Base-by-base conservation (phyloP, 2,329 filamentous ascomycete species). In the Fusarium mundagurra region DNA sequence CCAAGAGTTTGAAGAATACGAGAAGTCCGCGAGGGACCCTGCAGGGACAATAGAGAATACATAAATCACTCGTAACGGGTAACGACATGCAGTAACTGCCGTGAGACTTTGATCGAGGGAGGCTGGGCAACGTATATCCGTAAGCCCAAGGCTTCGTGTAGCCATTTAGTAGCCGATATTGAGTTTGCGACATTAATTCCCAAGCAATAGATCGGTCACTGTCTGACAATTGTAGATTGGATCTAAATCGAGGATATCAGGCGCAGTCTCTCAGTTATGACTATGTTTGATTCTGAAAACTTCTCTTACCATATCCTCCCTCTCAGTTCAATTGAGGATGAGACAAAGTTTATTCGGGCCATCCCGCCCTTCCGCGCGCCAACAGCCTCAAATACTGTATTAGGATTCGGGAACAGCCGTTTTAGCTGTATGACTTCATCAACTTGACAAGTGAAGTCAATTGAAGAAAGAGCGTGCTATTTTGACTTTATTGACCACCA, bases 311-410 rank as follows among this genome's bases (percentile, higher is more conserved):
- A 27, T 43, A 45, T 6, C n/a, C n/a, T n/a, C n/a, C 36, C 34
- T 60, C 22, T 16, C 20, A 41, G 27, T 62, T 17, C 5, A 61
- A 13, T 22, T 41, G n/a, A 24, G 38, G 20, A 27, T 51, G 29
- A 64, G 67, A 67, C 76, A 77, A 70, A 74, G 73, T 68, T 72
- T 68, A 58, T 64, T 64, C 76, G 76, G 76, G 64, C 68, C 72
- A 72, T 77, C 76, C 77, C 76, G 76, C 47, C 55, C 76, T 64
- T 61, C 57, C 74, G 71, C 59, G 60, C 71, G 63, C 72, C 74
- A 77, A 71, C 55, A 58, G 53, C 16, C 47, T 43, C 22, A 43
- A 45, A n/a, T n/a, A n/a, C n/a, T n/a, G 38, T 36, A 36, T 41
- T 41, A 61, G 61, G 41, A 27, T 50, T 48, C 60, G 67, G 71